A percentile compares a stretch with the other conserved stretches of the same genome.
Conservation (phyloP, 306 rosid genomes). For the Casuarina glauca region DNA sequence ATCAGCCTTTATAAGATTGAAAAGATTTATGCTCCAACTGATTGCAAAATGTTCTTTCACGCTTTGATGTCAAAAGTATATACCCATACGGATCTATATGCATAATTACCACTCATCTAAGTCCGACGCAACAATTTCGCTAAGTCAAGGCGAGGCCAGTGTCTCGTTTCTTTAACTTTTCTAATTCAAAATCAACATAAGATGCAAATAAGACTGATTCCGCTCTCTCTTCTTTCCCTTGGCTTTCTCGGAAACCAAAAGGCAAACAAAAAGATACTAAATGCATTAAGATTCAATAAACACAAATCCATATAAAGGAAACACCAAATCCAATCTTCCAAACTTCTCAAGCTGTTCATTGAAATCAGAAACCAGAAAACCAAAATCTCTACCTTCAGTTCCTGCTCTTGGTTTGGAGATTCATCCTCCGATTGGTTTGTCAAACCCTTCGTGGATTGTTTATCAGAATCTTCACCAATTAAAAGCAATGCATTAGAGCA, state of each 20-base stretch:
- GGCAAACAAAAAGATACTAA: background rate
- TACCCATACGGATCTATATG: background rate
- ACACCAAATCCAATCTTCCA: background rate
- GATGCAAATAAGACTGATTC: background rate
- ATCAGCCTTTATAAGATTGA: background rate
- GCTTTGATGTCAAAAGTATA: background rate
- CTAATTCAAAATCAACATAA: background rate
- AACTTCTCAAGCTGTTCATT: background rate
- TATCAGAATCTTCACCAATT: conserved; percentile 59
- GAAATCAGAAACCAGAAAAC: background rate
- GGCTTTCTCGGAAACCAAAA: conserved; percentile 1
- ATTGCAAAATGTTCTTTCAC: background rate
- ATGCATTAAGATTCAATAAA: background rate
- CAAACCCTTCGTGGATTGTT: conserved; percentile 41
- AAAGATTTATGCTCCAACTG: background rate
- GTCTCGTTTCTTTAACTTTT: background rate
- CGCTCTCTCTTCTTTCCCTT: background rate
- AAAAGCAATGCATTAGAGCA: conserved; percentile 20
- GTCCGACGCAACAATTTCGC: background rate
- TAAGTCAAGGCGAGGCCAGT: background rate
- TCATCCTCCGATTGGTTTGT: conserved; percentile 26
- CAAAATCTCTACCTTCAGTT: conserved; percentile 45
- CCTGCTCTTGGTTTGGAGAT: conserved; percentile 39
- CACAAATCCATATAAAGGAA: background rate
- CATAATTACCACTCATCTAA: background rate